Evolutionary conservation across 2,329 filamentous ascomycete species (phyloP), one percentile per base, ranked within the genome.

Genomic region (Neophaeococcomyces aloes): DNA sequence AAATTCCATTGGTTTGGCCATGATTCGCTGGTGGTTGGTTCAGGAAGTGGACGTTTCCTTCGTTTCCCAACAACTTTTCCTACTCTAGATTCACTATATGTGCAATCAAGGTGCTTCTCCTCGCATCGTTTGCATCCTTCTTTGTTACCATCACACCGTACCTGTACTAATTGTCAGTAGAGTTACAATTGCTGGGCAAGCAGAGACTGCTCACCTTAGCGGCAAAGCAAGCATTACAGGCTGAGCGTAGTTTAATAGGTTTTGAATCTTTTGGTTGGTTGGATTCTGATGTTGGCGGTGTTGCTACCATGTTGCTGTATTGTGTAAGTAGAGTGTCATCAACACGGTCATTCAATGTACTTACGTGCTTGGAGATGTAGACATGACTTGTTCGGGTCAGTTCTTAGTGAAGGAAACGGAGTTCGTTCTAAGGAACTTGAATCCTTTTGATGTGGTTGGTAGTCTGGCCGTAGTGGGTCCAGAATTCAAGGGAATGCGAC

Each of bases 211-310:
- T n/a, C n/a, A n/a, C n/a, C n/a, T n/a, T n/a, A n/a, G n/a, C n/a
- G n/a, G n/a, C n/a, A n/a, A 55, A 55, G 41, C 53, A 55, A 33
- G 46, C 45, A 40, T 55, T 55, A 23, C 53, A 55, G 17, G 53
- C 53, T 14, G 53, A 50, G 27, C 53, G 44, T 10, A 55, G 33
- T 44, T 53, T 55, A 34, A 55, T 48, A 17, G 51, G 53, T 29
- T 53, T 53, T 10, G 48, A 18, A 27, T 43, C 46, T 13, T 30
- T 30, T 8, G 30, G 19, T 21, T 42, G 33, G 15, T 19, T 42
- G 7, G 17, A 19, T 35, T 27, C 41, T 29, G 27, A 6, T 21
- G 15, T 7, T 13, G 33, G 13, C 15, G 32, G 23, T 17, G 18
- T 37, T 11, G 18, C 15, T 11, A 7, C 10, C n/a, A 25, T n/a